phyloP scores from a whole-genome alignment of 2,329 filamentous ascomycete genomes.

The Ophiostoma ips region DNA sequence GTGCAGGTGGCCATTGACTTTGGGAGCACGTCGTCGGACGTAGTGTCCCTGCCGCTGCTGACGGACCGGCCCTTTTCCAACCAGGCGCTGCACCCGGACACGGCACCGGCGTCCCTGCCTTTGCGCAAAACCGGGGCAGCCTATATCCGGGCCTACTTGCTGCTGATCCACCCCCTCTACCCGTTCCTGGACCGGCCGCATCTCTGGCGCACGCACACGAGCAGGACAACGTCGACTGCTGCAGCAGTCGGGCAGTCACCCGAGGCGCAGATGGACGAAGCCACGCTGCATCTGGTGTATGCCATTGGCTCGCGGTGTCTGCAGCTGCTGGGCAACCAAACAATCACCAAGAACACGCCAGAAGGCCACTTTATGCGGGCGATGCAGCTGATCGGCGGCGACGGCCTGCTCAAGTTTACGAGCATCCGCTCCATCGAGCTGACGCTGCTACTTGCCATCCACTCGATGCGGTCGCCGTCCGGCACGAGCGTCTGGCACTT shows the following conservation, averaged over 20 bases:
- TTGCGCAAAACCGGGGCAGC: background rate
- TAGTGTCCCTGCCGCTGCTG: conserved; percentile 6
- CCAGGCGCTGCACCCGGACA: conserved; percentile 2
- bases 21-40: conserved; percentile 4
- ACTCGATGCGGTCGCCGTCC: conserved; percentile 8
- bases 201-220: conserved; percentile 2
- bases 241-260: background rate
- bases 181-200: conserved; percentile 2
- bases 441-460: conserved; percentile 7
- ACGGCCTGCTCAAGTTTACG: conserved; percentile 6
- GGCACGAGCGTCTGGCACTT: conserved; percentile 9
- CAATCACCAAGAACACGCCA: background rate
- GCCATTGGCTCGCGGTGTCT: conserved; percentile 8
- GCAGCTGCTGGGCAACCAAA: background rate
- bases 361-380: conserved; percentile 9
- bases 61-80: conserved; percentile 9
- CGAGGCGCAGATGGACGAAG: background rate
- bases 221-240: background rate
- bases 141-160: conserved; percentile 7
- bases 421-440: conserved; percentile 8
- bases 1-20: conserved; percentile 10
- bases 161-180: conserved; percentile 9
- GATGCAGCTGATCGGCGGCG: conserved; percentile 6
- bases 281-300: conserved; percentile 6
- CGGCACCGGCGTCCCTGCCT: background rate